Base-by-base conservation (phyloP, 352 stramenopile species). In the Phytophthora cactorum region DNA sequence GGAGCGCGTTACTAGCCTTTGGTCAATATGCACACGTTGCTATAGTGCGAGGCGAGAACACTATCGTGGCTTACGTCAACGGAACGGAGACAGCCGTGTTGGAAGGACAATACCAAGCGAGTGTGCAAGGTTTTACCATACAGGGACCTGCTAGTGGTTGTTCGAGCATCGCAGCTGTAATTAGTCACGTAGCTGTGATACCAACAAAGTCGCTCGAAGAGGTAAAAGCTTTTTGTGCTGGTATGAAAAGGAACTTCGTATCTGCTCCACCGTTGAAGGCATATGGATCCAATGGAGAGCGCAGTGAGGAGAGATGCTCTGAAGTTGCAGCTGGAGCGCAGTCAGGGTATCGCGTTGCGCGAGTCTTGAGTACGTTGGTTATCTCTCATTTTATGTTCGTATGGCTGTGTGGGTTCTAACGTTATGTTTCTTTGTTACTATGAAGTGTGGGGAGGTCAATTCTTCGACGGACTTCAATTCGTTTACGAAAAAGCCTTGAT, bases 381-480 rank as follows among this genome's bases (percentile, higher is more conserved):
- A 45, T 8, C 7, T 36, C 11, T 50, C 14, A 22, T 22, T 36
- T 34, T 50, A 15, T 22, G 29, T 14, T 53, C 34, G 17, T 53
- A 6, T 43, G 56, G 34, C 29, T 43, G 5, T 25, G 7, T 39
- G 5, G 56, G 14, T 56, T 70, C 41, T 67, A 46, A 68, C 34
- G 38, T 53, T 12, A 29, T 59, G 27, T 62, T 34, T 43, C 41
- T 55, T 28, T 57, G 31, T 17, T 64, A 44, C 38, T 17, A 4
- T 58, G 9, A 59, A 95, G 88, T 93, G 80, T 93, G 88, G 88
- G 82, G 81, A 32, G 63, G 59, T 5, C 63, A 88, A 14, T 93
- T 89, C 56, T 86, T 95, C 41, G 82, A 95, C 27, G 88, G 88
- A 4, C 52, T 86, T 25, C 70, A 85, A 50, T 87, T 91, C 46